phyloP scores from a whole-genome alignment of 352 stramenopile genomes.

The Globisporangium paddicum region DNA sequence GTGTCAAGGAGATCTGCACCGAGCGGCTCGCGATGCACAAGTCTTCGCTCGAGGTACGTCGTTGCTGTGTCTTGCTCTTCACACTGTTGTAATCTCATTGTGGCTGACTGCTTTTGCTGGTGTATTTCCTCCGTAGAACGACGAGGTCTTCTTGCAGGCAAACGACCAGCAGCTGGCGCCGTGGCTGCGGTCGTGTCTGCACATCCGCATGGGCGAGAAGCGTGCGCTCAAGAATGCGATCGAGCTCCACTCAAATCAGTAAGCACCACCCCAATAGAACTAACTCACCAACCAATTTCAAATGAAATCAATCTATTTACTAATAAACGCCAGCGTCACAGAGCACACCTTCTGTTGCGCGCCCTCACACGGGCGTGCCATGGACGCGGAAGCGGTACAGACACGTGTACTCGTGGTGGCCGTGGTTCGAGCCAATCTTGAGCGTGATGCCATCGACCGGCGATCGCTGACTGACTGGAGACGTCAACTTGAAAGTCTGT shows the following conservation, averaged over 20 bases:
- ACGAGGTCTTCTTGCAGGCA: constrained; percentile 39
- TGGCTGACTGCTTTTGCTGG: not conserved
- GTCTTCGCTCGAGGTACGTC: constrained; percentile 21
- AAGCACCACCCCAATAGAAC: not conserved
- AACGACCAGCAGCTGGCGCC: constrained; percentile 45
- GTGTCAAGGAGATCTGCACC: constrained; percentile 4
- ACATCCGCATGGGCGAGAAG: constrained; percentile 72
- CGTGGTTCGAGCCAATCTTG: constrained; percentile 80
- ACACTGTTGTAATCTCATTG: not conserved
- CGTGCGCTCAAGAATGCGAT: constrained; percentile 22
- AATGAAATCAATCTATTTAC: constrained; percentile 4
- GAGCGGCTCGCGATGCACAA: constrained; percentile 17
- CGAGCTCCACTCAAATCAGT: not conserved
- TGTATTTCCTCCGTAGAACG: constrained; percentile 22
- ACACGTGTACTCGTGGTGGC: constrained; percentile 83
- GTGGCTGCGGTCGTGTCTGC: constrained; percentile 61
- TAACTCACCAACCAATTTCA: not conserved
- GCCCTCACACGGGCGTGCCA: constrained; percentile 23
- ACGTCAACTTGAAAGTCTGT: constrained; percentile 65
- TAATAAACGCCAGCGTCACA: not conserved
- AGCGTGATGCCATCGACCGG: constrained; percentile 67
- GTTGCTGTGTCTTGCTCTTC: not conserved
- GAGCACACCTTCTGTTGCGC: not conserved
- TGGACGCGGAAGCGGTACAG: constrained; percentile 89
- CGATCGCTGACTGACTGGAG: constrained; percentile 37